Conservation (phyloP, 2,329 filamentous ascomycete species). For the Aspergillus phoenicis region DNA sequence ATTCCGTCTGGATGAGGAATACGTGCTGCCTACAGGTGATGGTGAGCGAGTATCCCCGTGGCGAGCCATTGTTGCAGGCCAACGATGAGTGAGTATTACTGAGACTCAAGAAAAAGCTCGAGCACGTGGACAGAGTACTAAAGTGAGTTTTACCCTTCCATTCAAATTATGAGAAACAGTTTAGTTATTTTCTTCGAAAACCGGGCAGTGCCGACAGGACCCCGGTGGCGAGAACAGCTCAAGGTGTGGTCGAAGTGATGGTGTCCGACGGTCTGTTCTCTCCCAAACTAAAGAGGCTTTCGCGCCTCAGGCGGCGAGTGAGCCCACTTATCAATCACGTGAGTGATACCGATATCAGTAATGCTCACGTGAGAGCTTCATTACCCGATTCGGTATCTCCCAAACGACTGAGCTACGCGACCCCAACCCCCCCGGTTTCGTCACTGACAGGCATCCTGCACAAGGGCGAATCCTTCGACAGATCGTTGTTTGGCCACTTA, state of each 20-base stretch:
- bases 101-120: slow-evolving; percentile 35
- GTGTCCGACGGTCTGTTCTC: background rate
- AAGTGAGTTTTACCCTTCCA: slow-evolving; percentile 29
- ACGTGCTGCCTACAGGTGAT: slow-evolving; percentile 87
- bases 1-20: slow-evolving; percentile 68
- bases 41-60: slow-evolving; percentile 76
- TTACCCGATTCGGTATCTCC: slow-evolving; percentile 29
- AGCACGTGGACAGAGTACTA: slow-evolving; percentile 23
- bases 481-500: background rate
- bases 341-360: background rate
- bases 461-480: background rate
- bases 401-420: slow-evolving; percentile 26
- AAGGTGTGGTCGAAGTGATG: background rate
- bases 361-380: slow-evolving; percentile 19
- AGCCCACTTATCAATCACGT: slow-evolving; percentile 14
- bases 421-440: slow-evolving; percentile 35
- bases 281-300: background rate
- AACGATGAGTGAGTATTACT: slow-evolving; percentile 55
- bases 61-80: slow-evolving; percentile 61
- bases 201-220: slow-evolving; percentile 2
- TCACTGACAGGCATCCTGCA: slow-evolving; percentile 23
- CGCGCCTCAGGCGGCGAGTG: background rate
- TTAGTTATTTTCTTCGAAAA: background rate
- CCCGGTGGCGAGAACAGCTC: slow-evolving; percentile 8
- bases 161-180: slow-evolving; percentile 12